Base-by-base conservation (phyloP, 176 grass and related monocot genomes). In the Carex littledalei region DNA sequence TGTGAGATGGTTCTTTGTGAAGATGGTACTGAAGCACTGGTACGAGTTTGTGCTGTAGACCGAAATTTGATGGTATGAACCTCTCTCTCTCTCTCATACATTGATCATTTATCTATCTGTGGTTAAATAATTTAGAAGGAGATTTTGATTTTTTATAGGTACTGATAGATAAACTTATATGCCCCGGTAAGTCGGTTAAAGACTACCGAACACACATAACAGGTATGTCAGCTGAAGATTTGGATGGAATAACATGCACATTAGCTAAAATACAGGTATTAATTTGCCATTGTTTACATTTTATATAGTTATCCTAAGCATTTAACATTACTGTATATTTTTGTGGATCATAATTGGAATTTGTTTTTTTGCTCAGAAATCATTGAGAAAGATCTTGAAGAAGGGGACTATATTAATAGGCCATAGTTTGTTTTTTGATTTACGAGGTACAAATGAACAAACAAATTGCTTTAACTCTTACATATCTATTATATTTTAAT, bases 1-100 rank as follows among this genome's bases (percentile, higher is more conserved):
- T 98, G 95, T 84, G 95, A 98, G 91, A 98, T 98, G 95, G 95
- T 95, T 82, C 88, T 93, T 85, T 98, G 95, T 79, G 66, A 85
- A 6, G 93, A 98, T 94, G 93, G 91, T 8, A 92, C 86, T 3
- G 89, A 98, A 89, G 91, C 93, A 37, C 85, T 93, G 39, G 93
- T 90, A 60, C 86, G 87, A 89, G 74, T 98, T 63, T 95, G 93
- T 84, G 88, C 85, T 63, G 93, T 98, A 11, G 91, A 98, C 62
- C 88, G 64, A 32, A 90, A 90, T 81, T 73, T 95, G 72, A 81
- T 88, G 88, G 95, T 98, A 94, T 7, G 58, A 56, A 78, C 45
- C 15, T 31, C 47, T n/a, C 84, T 67, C 6, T 81, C 56, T 12
- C 50, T 57, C 29, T n/a, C 3, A 68, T 68, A 73, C 20, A 47